A percentile compares a stretch with the other conserved stretches of the same genome.
These are phyloP conservation scores for Rhododendron mucronatum DNA, from an alignment of 148 eudicot genomes.

Conservation along the genomic window DNA sequence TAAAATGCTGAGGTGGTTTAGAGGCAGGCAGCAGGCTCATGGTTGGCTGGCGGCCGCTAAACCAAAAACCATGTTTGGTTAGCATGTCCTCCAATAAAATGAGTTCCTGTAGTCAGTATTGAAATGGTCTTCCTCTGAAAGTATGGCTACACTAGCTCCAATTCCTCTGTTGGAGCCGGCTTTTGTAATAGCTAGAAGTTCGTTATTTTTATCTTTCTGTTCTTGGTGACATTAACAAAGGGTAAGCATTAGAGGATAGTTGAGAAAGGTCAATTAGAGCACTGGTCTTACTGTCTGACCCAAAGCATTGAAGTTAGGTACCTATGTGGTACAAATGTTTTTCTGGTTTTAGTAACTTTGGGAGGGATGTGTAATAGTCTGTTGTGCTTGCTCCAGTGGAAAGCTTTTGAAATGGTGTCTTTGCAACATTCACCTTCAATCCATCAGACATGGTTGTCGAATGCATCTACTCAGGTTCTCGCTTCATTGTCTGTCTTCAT, in stretches of 20 bases:
- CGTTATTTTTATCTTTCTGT: no score
- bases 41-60: neutral
- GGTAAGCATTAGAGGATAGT: neutral
- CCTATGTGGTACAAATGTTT: neutral
- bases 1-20: neutral
- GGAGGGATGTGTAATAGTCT: neutral
- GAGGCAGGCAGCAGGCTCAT: neutral
- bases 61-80: neutral
- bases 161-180: no score
- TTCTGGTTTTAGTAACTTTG: neutral
- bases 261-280: neutral
- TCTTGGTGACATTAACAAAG: no score
- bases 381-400: neutral
- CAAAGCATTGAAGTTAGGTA: neutral
- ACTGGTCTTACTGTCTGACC: neutral
- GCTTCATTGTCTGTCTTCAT: neutral
- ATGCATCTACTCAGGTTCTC: constrained; percentile 46
- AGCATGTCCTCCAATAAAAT: neutral
- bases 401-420: constrained; percentile 35
- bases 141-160: no score
- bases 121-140: no score
- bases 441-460: constrained; percentile 36
- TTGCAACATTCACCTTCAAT: constrained; percentile 49
- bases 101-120: neutral
- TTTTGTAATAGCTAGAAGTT: no score